These are phyloP conservation scores for Tilletiopsis washingtonensis DNA, from an alignment of 1,284 basidiomycete genomes.

Conservation along the genomic window DNA sequence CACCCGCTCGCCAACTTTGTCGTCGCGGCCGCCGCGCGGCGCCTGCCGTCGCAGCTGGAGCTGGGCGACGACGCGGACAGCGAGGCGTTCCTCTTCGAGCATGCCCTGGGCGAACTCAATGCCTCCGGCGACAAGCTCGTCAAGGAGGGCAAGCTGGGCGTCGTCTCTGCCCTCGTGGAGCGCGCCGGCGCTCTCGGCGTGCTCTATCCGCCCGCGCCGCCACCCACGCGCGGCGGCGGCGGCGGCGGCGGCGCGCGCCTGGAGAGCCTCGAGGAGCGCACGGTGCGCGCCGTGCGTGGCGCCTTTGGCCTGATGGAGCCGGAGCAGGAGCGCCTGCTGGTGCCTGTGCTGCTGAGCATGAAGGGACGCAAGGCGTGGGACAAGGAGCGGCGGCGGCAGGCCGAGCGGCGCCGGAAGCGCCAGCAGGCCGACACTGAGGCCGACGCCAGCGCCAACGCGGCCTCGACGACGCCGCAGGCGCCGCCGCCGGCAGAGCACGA, in stretches of 20 bases:
- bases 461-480: slow-evolving; percentile 3
- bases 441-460: slow-evolving; percentile 12
- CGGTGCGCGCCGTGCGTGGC: background rate
- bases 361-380: slow-evolving; percentile 9
- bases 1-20: slow-evolving; percentile 44
- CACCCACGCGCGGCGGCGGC: background rate
- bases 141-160: slow-evolving; percentile 7
- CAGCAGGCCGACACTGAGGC: background rate
- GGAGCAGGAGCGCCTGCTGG: too few relatives aligned
- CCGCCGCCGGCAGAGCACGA: too few relatives aligned
- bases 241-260: background rate
- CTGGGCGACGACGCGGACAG: background rate
- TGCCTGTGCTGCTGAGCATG: slow-evolving; percentile 8
- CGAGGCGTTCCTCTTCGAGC: background rate
- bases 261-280: background rate
- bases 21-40: slow-evolving; percentile 17
- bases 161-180: slow-evolving; percentile 6
- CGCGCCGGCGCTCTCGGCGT: too few relatives aligned
- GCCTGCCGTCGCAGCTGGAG: slow-evolving; percentile 4
- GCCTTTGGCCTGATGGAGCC: too few relatives aligned
- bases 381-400: background rate
- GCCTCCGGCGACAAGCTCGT: slow-evolving; percentile 11
- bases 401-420: background rate
- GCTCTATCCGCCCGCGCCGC: background rate
- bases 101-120: slow-evolving; percentile 6